phyloP scores from a whole-genome alignment of 768 basidiomycete genomes.

The Russula brevipes region DNA sequence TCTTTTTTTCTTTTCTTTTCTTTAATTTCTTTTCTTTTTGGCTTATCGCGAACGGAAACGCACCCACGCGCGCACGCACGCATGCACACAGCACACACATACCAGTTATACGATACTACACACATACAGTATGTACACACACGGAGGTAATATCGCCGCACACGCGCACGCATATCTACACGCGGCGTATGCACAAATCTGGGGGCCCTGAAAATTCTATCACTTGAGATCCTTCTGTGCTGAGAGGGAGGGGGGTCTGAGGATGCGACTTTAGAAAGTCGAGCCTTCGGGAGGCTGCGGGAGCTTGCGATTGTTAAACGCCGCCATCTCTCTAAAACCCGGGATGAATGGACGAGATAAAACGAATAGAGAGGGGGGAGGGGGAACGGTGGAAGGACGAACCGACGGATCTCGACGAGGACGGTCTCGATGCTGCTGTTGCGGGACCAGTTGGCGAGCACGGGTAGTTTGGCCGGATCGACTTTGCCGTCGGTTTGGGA shows the following conservation, averaged over 20 bases:
- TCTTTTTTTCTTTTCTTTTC: no score
- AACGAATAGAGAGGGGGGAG: not conserved
- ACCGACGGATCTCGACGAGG: constrained; percentile 92
- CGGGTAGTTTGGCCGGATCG: constrained; percentile 62
- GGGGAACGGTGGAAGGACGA: constrained; percentile 31
- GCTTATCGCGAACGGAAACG: not conserved
- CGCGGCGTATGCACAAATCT: not conserved
- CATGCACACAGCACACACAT: not conserved
- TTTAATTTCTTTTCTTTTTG: no score
- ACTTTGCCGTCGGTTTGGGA: constrained; percentile 69
- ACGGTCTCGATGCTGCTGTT: constrained; percentile 80
- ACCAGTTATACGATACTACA: not conserved
- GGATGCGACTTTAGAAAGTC: constrained; percentile 41
- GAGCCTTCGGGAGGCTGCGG: constrained; percentile 92
- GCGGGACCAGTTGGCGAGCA: constrained; percentile 71
- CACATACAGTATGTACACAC: not conserved
- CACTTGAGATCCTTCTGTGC: constrained; percentile 1
- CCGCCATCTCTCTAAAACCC: constrained; percentile 81
- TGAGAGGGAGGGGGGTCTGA: not conserved
- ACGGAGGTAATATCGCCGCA: not conserved
- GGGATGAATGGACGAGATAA: no score
- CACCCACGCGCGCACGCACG: not conserved
- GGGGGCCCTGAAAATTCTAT: constrained; percentile 10
- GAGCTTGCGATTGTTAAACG: constrained; percentile 84
- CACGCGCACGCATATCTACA: not conserved